Conservation (phyloP, 495 filamentous ascomycete genomes). For the Amphirosellinia nigrospora region DNA sequence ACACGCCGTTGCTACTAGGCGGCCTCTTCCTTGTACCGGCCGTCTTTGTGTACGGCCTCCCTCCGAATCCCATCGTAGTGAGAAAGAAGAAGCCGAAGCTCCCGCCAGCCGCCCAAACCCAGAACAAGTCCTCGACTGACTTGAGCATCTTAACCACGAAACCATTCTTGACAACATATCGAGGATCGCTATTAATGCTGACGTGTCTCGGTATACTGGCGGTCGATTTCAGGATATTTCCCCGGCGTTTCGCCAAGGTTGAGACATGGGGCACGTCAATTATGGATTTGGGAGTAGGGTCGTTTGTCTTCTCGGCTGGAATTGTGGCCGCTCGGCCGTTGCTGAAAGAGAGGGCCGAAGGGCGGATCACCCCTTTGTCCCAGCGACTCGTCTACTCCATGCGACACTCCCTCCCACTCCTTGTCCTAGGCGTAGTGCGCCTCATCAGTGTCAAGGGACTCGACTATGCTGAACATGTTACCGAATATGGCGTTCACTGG, state of each 20-base stretch:
- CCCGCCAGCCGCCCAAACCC: slow-evolving; percentile 52
- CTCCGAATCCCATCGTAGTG: slow-evolving; percentile 41
- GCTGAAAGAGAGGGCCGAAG: slow-evolving; percentile 69
- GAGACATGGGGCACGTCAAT: slow-evolving; percentile 98
- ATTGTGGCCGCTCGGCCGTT: slow-evolving; percentile 87
- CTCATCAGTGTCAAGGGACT: slow-evolving; percentile 90
- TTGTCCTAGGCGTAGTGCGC: slow-evolving; percentile 80
- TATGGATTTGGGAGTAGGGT: slow-evolving; percentile 98
- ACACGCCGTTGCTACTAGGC: slow-evolving; percentile 74
- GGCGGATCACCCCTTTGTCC: slow-evolving; percentile 52
- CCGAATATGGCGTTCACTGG: slow-evolving; percentile 98
- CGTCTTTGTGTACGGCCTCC: slow-evolving; percentile 62
- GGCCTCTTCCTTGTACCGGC: slow-evolving; percentile 75
- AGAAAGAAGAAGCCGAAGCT: slow-evolving; percentile 63
- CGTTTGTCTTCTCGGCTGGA: slow-evolving; percentile 96
- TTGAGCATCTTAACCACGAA: slow-evolving; percentile 73
- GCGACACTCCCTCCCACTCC: slow-evolving; percentile 81
- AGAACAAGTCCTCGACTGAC: slow-evolving; percentile 38
- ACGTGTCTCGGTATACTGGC: slow-evolving; percentile 95
- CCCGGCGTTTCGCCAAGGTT: slow-evolving; percentile 93
- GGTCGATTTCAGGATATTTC: slow-evolving; percentile 93
- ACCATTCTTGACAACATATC: slow-evolving; percentile 89
- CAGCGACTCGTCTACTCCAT: slow-evolving; percentile 66
- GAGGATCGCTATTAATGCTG: slow-evolving; percentile 88
- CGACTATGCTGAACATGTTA: slow-evolving; percentile 96